phyloP scores from a whole-genome alignment of 805 yeast species.

The Nadsonia fulvescens region DNA sequence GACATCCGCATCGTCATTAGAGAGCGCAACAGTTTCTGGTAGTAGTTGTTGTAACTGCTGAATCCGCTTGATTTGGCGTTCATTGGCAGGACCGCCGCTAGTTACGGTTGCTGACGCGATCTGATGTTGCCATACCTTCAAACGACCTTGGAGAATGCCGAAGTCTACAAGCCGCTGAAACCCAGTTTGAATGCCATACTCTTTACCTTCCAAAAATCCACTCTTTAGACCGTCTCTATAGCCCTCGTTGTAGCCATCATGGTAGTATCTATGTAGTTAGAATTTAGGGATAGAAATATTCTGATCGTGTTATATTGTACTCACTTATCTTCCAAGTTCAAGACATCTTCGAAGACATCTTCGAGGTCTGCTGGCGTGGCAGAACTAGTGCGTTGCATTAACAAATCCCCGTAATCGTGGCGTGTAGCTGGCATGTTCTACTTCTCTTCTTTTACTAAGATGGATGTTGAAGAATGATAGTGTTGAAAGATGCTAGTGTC shows the following conservation, averaged over 20 bases:
- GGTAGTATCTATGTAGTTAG: conserved; percentile 27
- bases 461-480: too few species aligned
- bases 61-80: conserved; percentile 6
- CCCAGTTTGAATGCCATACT: conserved; percentile 42
- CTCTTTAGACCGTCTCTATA: conserved; percentile 36
- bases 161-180: conserved; percentile 30
- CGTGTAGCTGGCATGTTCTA: too few species aligned
- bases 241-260: conserved; percentile 61
- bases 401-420: too few species aligned
- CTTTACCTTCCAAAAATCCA: conserved; percentile 61
- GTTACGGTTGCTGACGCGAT: too few species aligned
- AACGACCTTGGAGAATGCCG: conserved; percentile 46
- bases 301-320: conserved; percentile 1
- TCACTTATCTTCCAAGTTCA: conserved; percentile 40
- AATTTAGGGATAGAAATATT: background rate
- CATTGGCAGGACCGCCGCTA: conserved; percentile 3
- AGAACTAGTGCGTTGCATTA: too few species aligned
- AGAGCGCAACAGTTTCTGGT: conserved; percentile 17
- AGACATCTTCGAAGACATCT: conserved; percentile 28
- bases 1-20: conserved; percentile 39
- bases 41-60: conserved; percentile 14
- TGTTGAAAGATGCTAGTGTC: too few species aligned
- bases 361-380: too few species aligned
- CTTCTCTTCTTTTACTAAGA: too few species aligned
- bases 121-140: conserved; percentile 18